Percentiles rank a stretch among this genome's conserved stretches.
Evolutionary conservation across 805 yeast genomes (phyloP).

Genomic region (Yarrowia sp.): DNA sequence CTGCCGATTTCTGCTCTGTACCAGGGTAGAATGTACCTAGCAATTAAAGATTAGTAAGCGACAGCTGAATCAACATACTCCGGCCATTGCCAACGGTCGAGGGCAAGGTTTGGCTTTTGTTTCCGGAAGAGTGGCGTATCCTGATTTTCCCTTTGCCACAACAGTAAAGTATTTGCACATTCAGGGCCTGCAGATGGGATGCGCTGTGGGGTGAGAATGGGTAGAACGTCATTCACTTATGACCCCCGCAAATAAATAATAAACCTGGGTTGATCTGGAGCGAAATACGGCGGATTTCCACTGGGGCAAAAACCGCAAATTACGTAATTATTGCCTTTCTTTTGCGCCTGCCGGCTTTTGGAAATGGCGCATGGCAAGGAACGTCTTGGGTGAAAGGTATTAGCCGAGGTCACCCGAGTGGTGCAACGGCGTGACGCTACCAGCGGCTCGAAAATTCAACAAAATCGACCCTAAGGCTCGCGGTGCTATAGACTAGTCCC

Average conservation of each 20-base stretch:
- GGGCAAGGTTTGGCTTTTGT: too few relatives aligned
- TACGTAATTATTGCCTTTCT: background rate
- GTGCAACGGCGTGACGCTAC: background rate
- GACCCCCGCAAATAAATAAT: background rate
- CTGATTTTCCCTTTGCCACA: too few relatives aligned
- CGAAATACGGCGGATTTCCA: too few relatives aligned
- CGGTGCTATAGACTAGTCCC: too few relatives aligned
- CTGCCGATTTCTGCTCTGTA: too few relatives aligned
- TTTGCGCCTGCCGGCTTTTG: background rate
- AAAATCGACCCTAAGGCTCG: too few relatives aligned
- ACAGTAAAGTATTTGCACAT: background rate
- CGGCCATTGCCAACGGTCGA: too few relatives aligned
- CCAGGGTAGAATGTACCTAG: too few relatives aligned
- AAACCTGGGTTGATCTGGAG: background rate
- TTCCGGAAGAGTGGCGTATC: too few relatives aligned
- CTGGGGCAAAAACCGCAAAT: too few relatives aligned
- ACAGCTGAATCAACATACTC: too few relatives aligned
- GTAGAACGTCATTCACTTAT: background rate
- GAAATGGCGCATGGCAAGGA: background rate
- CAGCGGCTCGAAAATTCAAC: background rate
- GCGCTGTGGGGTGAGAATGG: slow-evolving; percentile 20
- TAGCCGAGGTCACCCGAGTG: slow-evolving; percentile 8
- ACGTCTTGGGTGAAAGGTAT: background rate
- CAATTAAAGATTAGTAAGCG: too few relatives aligned
- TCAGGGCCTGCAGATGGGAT: slow-evolving; percentile 17